A percentile compares a stretch with the other conserved stretches of the same genome.
phyloP scores from a whole-genome alignment of 2,329 filamentous ascomycete species.

The Talaromyces sp. region DNA sequence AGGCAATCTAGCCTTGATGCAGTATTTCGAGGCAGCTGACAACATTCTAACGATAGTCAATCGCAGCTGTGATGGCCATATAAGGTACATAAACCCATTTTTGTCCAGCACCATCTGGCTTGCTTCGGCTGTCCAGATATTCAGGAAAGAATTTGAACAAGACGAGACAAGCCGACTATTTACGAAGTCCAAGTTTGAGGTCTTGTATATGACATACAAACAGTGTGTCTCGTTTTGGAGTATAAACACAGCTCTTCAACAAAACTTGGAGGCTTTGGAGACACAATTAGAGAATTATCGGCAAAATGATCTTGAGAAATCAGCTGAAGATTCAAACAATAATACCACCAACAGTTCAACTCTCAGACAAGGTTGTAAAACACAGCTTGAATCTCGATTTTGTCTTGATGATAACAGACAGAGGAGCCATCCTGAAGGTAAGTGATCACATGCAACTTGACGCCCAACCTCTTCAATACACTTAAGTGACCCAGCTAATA shows the following conservation, averaged over 20 bases:
- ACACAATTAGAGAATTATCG: not conserved
- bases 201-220: not conserved
- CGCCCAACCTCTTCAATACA: too few relatives aligned
- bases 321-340: not conserved
- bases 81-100: not conserved
- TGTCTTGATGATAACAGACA: too few relatives aligned
- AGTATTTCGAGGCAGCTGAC: not conserved
- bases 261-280: not conserved
- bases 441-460: too few relatives aligned
- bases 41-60: not conserved
- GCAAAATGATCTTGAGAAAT: not conserved
- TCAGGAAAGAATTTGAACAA: not conserved
- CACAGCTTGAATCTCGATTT: not conserved
- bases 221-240: not conserved
- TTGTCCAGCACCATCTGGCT: not conserved
- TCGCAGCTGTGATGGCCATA: not conserved
- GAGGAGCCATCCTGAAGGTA: too few relatives aligned
- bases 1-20: not conserved
- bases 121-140: not conserved
- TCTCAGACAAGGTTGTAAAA: too few relatives aligned
- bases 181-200: not conserved
- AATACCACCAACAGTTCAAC: too few relatives aligned
- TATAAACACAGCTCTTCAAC: not conserved
- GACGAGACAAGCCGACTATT: not conserved
- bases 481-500: too few relatives aligned